Evolutionary conservation across 495 filamentous ascomycete genomes (phyloP).

Genomic region (Geopyxis carbonaria): DNA sequence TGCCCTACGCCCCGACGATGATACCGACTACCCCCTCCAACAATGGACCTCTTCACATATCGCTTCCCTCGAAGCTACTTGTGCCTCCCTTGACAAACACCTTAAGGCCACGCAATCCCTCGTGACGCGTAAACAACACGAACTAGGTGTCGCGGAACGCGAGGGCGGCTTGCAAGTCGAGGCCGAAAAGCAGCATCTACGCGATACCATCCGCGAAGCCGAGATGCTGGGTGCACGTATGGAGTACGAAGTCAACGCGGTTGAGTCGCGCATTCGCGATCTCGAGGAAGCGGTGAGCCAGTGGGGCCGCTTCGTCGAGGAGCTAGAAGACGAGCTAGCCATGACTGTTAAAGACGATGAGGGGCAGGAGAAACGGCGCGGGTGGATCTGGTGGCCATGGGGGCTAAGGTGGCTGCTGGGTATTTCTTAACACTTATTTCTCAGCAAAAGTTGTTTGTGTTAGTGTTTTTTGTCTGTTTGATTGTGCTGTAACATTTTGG

Average conservation of each 20-base stretch:
- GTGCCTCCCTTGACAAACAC: too few relatives aligned
- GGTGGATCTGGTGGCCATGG: constrained; percentile 33
- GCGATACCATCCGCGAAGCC: constrained; percentile 61
- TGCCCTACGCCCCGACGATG: too few relatives aligned
- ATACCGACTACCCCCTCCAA: too few relatives aligned
- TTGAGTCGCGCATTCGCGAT: constrained; percentile 70
- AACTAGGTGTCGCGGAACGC: constrained; percentile 16
- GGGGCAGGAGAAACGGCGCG: constrained; percentile 44
- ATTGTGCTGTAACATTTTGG: too few relatives aligned
- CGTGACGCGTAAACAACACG: too few relatives aligned
- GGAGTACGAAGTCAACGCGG: constrained; percentile 76
- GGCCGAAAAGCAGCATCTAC: constrained; percentile 18
- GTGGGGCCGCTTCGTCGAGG: constrained; percentile 63
- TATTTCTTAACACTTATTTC: too few relatives aligned
- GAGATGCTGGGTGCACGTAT: constrained; percentile 73
- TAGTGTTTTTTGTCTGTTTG: too few relatives aligned
- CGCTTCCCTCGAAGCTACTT: too few relatives aligned
- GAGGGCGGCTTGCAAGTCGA: constrained; percentile 28
- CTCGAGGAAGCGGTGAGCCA: constrained; percentile 69
- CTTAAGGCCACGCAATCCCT: too few relatives aligned
- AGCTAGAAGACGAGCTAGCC: constrained; percentile 56
- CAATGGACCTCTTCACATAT: too few relatives aligned
- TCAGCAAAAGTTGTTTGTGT: too few relatives aligned
- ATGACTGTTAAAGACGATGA: constrained; percentile 41
- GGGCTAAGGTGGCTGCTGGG: too few relatives aligned